Evolutionary conservation across 441 rosid genomes (phyloP).

Genomic region (Syzygium malaccense): DNA sequence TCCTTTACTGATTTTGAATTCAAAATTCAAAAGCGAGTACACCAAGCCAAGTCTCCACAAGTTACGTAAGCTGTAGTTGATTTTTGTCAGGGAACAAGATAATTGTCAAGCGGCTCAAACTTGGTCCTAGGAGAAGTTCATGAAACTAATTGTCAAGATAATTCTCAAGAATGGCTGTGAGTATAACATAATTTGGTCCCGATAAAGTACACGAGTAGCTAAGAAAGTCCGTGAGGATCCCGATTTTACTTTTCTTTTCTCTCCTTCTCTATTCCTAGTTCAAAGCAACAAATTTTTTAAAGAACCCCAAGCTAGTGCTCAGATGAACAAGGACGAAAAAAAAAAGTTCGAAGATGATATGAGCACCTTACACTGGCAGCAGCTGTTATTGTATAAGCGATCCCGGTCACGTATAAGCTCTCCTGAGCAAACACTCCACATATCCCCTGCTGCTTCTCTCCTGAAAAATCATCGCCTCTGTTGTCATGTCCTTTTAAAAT

Average conservation of each 20-base stretch:
- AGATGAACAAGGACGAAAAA: not conserved
- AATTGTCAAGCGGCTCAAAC: not conserved
- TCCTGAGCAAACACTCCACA: slow-evolving; percentile 35
- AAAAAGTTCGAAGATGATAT: not conserved
- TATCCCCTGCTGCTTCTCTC: slow-evolving; percentile 24
- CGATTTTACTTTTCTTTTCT: not conserved
- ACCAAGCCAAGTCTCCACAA: not conserved
- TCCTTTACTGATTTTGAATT: not conserved
- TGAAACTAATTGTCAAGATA: not conserved
- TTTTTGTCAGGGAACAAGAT: not conserved
- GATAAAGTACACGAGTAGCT: not conserved
- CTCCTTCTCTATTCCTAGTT: not conserved
- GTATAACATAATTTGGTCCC: not conserved
- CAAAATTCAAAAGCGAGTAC: not conserved
- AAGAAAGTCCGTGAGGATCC: not conserved
- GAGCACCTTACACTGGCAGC: slow-evolving; percentile 45
- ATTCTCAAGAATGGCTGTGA: not conserved
- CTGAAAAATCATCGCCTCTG: slow-evolving; percentile 17
- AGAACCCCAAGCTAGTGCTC: not conserved
- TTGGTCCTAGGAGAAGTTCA: not conserved
- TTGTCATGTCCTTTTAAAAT: not conserved
- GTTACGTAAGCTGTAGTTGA: not conserved
- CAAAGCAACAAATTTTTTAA: not conserved
- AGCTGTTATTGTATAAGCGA: slow-evolving; percentile 47
- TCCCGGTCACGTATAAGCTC: slow-evolving; percentile 24